A percentile compares a stretch with the other conserved stretches of the same genome.
Evolutionary conservation across 352 stramenopile species (phyloP).

Genomic region (Pythium phragmiticola): DNA sequence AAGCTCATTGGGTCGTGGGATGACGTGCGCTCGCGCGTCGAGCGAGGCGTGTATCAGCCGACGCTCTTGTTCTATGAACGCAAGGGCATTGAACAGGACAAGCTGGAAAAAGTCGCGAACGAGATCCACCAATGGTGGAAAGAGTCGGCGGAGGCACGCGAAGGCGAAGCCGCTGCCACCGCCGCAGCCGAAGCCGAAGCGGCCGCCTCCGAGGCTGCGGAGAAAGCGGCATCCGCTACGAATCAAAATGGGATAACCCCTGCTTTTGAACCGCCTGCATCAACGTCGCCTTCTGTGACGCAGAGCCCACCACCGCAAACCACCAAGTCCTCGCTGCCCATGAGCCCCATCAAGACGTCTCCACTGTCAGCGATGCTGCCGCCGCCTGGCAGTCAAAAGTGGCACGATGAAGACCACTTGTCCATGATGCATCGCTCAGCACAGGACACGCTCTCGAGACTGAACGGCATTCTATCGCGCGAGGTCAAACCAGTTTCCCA

Average conservation of each 20-base stretch:
- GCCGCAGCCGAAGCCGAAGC: slow-evolving; percentile 16
- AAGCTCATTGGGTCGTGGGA: slow-evolving; percentile 73
- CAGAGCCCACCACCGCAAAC: slow-evolving; percentile 4
- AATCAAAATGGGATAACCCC: background rate
- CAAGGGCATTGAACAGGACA: slow-evolving; percentile 55
- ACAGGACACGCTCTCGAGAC: slow-evolving; percentile 57
- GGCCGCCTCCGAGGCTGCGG: slow-evolving; percentile 9
- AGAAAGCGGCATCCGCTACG: background rate
- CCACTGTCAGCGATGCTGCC: background rate
- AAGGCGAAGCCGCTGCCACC: slow-evolving; percentile 10
- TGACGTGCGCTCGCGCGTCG: slow-evolving; percentile 69
- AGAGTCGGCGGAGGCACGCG: slow-evolving; percentile 36
- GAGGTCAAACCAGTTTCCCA: slow-evolving; percentile 19
- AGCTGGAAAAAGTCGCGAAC: slow-evolving; percentile 60
- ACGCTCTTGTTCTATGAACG: slow-evolving; percentile 84
- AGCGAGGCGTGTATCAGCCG: slow-evolving; percentile 77
- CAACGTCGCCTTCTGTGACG: background rate
- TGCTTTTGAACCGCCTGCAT: background rate
- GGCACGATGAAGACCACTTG: slow-evolving; percentile 42
- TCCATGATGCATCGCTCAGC: slow-evolving; percentile 57
- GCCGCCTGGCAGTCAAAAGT: slow-evolving; percentile 21
- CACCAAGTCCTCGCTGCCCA: slow-evolving; percentile 27
- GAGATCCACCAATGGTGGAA: slow-evolving; percentile 83
- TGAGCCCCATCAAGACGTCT: slow-evolving; percentile 51
- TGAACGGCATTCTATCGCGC: slow-evolving; percentile 57